Conservation (phyloP, 2,329 filamentous ascomycete species). For the Waltergamsia citrina region DNA sequence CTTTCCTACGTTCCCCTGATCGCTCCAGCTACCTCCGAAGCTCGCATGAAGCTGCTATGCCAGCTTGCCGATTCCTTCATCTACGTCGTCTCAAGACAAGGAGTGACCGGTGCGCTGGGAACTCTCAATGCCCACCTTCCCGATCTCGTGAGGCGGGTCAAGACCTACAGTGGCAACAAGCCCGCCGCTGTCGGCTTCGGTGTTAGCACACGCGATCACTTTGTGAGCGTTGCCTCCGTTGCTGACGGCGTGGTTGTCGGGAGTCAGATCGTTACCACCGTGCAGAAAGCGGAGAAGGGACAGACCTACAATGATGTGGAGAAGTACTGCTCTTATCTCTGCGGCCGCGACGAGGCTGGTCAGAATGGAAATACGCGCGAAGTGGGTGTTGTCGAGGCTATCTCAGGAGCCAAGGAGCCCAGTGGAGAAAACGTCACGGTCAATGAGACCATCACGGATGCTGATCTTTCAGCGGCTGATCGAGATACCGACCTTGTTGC, state of each 20-base stretch:
- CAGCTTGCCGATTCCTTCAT: slow-evolving; percentile 97
- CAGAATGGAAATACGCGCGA: slow-evolving; percentile 44
- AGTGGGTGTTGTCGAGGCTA: slow-evolving; percentile 60
- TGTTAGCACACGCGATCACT: slow-evolving; percentile 92
- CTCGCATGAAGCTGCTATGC: slow-evolving; percentile 91
- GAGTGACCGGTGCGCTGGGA: slow-evolving; percentile 85
- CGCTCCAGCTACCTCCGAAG: slow-evolving; percentile 83
- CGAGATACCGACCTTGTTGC: slow-evolving; percentile 59
- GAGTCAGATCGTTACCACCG: slow-evolving; percentile 81
- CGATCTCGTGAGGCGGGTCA: slow-evolving; percentile 73
- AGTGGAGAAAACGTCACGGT: slow-evolving; percentile 35
- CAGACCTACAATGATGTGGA: slow-evolving; percentile 57
- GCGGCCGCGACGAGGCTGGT: slow-evolving; percentile 31
- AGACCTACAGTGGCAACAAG: slow-evolving; percentile 83
- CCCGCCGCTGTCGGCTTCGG: slow-evolving; percentile 93
- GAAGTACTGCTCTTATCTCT: slow-evolving; percentile 71
- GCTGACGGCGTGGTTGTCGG: slow-evolving; percentile 95
- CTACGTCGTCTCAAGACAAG: slow-evolving; percentile 96
- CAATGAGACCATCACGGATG: slow-evolving; percentile 54
- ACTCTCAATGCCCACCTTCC: slow-evolving; percentile 74
- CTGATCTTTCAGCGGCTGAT: slow-evolving; percentile 51
- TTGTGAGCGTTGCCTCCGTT: slow-evolving; percentile 71
- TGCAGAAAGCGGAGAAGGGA: slow-evolving; percentile 31
- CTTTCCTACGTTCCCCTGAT: slow-evolving; percentile 97
- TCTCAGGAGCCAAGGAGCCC: slow-evolving; percentile 36